Base-by-base conservation (phyloP, 805 yeast genomes). In the Millerozyma acaciae region DNA sequence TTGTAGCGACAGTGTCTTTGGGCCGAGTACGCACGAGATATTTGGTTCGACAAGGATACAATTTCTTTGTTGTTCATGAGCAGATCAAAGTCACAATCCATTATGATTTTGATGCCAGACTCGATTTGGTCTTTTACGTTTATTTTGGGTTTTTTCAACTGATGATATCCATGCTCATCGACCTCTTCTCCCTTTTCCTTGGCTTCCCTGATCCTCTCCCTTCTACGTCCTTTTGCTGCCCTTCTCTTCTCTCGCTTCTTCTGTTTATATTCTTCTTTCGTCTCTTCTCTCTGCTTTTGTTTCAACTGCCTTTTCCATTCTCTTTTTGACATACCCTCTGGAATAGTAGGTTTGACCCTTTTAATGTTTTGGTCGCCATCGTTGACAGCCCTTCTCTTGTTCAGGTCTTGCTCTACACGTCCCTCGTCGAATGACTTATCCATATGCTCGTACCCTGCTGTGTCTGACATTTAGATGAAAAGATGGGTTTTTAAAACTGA, bases 71-170 rank as follows among this genome's bases (percentile, higher is more conserved):
- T 84, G 22, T 72, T 75, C 98, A 93, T 93, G 48, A 84, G 51
- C 28, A 84, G 93, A 51, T 93, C 97, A 56, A 90, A 90, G 10
- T 74, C 84, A 60, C 98, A 90, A 58, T 90, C 98, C 42, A 89
- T 51, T n/a, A 89, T 62, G 17, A 89, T 66, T 5, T 55, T 61
- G 6, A 78, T 69, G 0, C 73, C 76, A 2, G 78, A 65, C 8
- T 58, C 58, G 2, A 42, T 45, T 49, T 80, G 88, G 9, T 65
- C 60, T 15, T 60, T 38, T 0, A 62, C 68, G n/a, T 68, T 62
- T 24, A 40, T 15, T 37, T 47, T 35, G 26, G 39, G 32, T 24
- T 51, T 53, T 23, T 57, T 57, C 19, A 31, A 34, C 32, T 42
- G 50, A 24, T 53, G 60, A 36, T 53, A 49, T 28, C 53, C 50